Base-by-base conservation (phyloP, 2,329 filamentous ascomycete genomes). In the Diaporthe sp. region DNA sequence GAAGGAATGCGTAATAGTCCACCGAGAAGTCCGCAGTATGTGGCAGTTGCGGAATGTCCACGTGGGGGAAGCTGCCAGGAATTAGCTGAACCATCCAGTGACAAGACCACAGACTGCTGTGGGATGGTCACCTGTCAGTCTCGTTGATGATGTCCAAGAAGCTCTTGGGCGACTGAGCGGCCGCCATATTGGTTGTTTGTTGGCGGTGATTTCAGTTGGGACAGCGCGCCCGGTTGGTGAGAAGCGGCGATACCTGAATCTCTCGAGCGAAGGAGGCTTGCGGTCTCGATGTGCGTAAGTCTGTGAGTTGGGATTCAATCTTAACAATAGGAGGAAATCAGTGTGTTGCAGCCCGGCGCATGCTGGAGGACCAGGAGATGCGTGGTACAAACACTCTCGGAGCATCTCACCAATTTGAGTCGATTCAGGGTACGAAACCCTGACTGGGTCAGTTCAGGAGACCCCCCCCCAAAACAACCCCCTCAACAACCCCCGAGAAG, bases 51-150 rank as follows among this genome's bases (percentile, higher is more conserved):
- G 49, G 20, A 34, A 75, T 72, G 37, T 61, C 86, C 77, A 86
- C 81, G 20, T 86, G 82, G 0, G 88, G 87, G n/a, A 89, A 87
- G 79, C 88, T 89, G 77, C 34, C 31, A 39, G 31, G 9, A 37
- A 34, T 61, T 20, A 72, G 63, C 13, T 42, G 13, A 20, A 8
- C 1, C 1, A 9, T 2, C 25, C 12, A 7, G 51, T 42, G 37
- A 44, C 6, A 8, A n/a, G 7, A n/a, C 13, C 13, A 13, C n/a
- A 44, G 25, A 28, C 15, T 49, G 47, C n/a, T 15, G 37, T 37
- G 61, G 49, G 13, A 13, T 12, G 13, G 34, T 31, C 55, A 75
- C 76, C 76, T 77, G 63, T 77, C 76, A 44, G 73, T 75, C 28
- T 75, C 76, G 4, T 73, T 68, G 47, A 77, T 60, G 37, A 75